phyloP scores from a whole-genome alignment of 768 basidiomycete genomes.

The Suillus occidentalis region DNA sequence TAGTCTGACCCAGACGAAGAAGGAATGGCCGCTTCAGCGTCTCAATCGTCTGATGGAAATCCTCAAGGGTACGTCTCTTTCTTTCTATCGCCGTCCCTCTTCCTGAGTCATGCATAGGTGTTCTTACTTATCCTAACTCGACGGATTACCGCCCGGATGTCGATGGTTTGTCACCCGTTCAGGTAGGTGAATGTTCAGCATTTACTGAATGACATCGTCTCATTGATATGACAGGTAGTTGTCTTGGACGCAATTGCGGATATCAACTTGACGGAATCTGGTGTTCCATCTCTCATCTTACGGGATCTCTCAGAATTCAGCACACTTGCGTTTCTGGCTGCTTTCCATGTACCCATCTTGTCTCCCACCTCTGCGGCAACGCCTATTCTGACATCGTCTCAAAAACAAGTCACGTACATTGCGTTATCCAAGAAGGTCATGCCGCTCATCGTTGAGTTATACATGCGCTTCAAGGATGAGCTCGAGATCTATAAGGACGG shows the following conservation, averaged over 20 bases:
- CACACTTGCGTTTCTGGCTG: slow-evolving; percentile 84
- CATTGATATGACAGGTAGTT: slow-evolving; percentile 47
- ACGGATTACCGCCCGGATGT: slow-evolving; percentile 89
- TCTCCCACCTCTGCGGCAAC: slow-evolving; percentile 14
- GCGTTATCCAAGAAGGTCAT: slow-evolving; percentile 86
- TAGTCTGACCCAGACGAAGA: slow-evolving; percentile 43
- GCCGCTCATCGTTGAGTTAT: slow-evolving; percentile 81
- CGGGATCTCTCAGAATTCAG: slow-evolving; percentile 83
- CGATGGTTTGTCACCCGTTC: slow-evolving; percentile 76
- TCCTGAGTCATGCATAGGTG: slow-evolving; percentile 40
- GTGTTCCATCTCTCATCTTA: slow-evolving; percentile 72
- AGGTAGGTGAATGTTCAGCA: slow-evolving; percentile 44
- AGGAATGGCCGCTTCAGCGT: slow-evolving; percentile 67
- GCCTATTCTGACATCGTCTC: slow-evolving; percentile 27
- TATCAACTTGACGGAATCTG: slow-evolving; percentile 63
- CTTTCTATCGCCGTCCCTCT: too few relatives aligned
- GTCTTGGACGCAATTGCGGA: slow-evolving; percentile 69
- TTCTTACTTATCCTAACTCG: slow-evolving; percentile 77
- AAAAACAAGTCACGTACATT: slow-evolving; percentile 82
- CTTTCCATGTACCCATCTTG: slow-evolving; percentile 48
- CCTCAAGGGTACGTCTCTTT: slow-evolving; percentile 56
- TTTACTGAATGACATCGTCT: background rate
- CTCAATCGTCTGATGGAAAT: slow-evolving; percentile 72
- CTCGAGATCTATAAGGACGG: slow-evolving; percentile 52
- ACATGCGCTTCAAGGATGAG: slow-evolving; percentile 46